Percentiles rank a stretch among this genome's conserved stretches.
phyloP scores from a whole-genome alignment of 805 yeast genomes.

The Ogataea neopini region DNA sequence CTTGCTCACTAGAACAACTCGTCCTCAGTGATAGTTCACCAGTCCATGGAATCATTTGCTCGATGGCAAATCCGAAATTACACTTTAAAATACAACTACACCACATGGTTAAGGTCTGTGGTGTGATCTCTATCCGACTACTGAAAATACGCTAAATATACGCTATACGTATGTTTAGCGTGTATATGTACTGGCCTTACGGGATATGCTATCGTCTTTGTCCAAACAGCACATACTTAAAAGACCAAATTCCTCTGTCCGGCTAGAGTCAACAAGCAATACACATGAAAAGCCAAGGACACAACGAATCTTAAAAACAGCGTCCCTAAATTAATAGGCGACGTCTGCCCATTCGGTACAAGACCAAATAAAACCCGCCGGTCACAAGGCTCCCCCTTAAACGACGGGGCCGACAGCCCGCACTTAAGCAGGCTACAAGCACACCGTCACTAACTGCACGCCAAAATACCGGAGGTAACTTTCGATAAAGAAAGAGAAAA shows the following conservation, averaged over 20 bases:
- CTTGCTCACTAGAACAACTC: not conserved
- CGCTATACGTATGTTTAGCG: not conserved
- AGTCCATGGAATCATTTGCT: no score
- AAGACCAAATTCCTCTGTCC: conserved; percentile 34
- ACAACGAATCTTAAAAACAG: conserved; percentile 14
- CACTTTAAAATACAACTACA: no score
- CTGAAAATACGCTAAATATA: no score
- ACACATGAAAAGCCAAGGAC: conserved; percentile 23
- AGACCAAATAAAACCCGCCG: conserved; percentile 9
- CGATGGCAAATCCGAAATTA: no score
- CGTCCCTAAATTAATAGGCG: conserved; percentile 40
- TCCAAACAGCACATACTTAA: conserved; percentile 31
- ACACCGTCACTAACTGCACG: conserved; percentile 23
- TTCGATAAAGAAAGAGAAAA: conserved; percentile 28
- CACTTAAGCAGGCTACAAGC: conserved; percentile 3
- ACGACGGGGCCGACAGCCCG: conserved; percentile 8
- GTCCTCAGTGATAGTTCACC: no score
- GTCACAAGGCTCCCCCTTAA: conserved; percentile 8
- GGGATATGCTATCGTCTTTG: conserved; percentile 34
- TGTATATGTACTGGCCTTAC: conserved; percentile 36
- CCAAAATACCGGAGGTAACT: conserved; percentile 34
- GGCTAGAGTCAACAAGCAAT: conserved; percentile 27
- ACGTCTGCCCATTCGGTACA: conserved; percentile 14
- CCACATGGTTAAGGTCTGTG: no score
- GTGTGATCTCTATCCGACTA: no score